phyloP scores from a whole-genome alignment of 192 early-diverging fungal species.

The Phycomyces nitens region DNA sequence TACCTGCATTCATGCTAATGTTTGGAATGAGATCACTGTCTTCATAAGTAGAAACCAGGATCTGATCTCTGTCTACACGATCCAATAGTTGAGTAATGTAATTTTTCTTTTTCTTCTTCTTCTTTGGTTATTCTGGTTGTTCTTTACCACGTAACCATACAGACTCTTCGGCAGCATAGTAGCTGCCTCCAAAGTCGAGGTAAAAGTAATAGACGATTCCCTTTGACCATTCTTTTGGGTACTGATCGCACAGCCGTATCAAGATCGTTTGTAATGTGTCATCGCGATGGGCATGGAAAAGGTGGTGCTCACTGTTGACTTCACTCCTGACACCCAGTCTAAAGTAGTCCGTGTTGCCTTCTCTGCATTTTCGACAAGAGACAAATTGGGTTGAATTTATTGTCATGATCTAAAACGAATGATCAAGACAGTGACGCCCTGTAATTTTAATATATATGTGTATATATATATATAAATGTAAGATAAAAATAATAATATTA shows the following conservation, averaged over 20 bases:
- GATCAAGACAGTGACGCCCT: too few relatives aligned
- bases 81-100: neutral
- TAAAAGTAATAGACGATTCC: conserved; percentile 8
- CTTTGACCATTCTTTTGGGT: neutral
- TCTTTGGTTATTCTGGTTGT: too few relatives aligned
- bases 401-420: too few relatives aligned
- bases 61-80: conserved; percentile 16
- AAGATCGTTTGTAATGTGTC: neutral
- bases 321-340: neutral
- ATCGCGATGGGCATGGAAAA: conserved; percentile 6
- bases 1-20: conserved; percentile 23
- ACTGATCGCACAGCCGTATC: neutral
- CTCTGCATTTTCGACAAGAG: too few relatives aligned
- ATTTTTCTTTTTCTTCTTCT: too few relatives aligned
- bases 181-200: conserved; percentile 12
- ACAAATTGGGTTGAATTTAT: too few relatives aligned
- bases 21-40: conserved; percentile 9
- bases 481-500: too few relatives aligned
- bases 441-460: too few relatives aligned
- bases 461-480: too few relatives aligned
- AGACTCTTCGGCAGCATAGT: conserved; percentile 3
- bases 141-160: conserved; percentile 15
- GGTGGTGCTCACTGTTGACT: neutral
- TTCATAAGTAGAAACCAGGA: conserved; percentile 6
- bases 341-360: neutral